Conservation (phyloP, 2,329 filamentous ascomycete species). For the Camptophora hylomeconis region DNA sequence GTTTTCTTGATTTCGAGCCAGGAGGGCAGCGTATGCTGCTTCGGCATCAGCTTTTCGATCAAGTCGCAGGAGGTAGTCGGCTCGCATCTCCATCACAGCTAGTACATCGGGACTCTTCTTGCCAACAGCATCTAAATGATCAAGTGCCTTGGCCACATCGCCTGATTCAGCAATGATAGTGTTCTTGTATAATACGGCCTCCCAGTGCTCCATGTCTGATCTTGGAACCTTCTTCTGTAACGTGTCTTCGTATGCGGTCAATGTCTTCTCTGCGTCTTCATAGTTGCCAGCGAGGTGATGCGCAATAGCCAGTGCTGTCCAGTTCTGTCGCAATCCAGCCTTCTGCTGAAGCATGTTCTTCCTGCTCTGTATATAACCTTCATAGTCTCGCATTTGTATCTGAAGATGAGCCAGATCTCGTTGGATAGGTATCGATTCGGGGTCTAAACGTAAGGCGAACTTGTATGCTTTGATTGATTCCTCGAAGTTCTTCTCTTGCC, state of each 20-base stretch:
- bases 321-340: constrained; percentile 75
- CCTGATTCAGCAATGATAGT: constrained; percentile 82
- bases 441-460: constrained; percentile 82
- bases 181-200: constrained; percentile 92
- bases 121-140: constrained; percentile 67
- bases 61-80: constrained; percentile 69
- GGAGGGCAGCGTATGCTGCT: constrained; percentile 63
- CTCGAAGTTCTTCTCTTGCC: constrained; percentile 92
- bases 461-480: constrained; percentile 99
- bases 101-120: constrained; percentile 73
- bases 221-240: constrained; percentile 63
- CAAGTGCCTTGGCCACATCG: constrained; percentile 67
- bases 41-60: constrained; percentile 67
- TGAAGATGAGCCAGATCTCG: constrained; percentile 86
- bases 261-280: constrained; percentile 73
- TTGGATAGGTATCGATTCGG: constrained; percentile 88
- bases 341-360: constrained; percentile 75
- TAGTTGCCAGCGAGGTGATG: constrained; percentile 83
- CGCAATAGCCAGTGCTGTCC: constrained; percentile 93
- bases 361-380: constrained; percentile 83
- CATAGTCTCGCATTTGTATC: constrained; percentile 91
- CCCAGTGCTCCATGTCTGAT: constrained; percentile 80
- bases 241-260: constrained; percentile 87
- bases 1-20: constrained; percentile 82
- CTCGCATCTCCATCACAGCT: constrained; percentile 72